phyloP scores from a whole-genome alignment of 108 stramenopile genomes.

The Ochromonas danica region DNA sequence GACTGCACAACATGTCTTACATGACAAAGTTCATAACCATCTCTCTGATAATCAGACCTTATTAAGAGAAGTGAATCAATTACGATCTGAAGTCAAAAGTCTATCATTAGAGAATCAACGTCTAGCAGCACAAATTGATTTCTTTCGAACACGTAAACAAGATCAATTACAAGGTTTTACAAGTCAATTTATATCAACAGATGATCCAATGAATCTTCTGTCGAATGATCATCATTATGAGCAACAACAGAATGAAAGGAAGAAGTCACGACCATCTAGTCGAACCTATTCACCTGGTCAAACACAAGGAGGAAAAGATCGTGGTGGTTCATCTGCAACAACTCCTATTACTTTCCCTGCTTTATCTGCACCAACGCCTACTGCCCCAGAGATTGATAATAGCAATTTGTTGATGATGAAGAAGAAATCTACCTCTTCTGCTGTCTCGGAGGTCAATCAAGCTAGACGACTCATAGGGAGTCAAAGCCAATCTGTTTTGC shows the following conservation, averaged over 20 bases:
- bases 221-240: no score
- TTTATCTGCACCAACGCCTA: background rate
- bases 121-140: background rate
- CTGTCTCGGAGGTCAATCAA: background rate
- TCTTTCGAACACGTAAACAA: background rate
- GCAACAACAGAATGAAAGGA: no score
- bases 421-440: background rate
- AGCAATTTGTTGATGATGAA: background rate
- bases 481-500: background rate
- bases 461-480: no score
- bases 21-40: conserved; percentile 12
- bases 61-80: conserved; percentile 5
- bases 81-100: conserved; percentile 2
- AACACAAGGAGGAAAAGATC: background rate
- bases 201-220: background rate
- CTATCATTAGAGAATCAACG: conserved; percentile 1
- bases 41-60: conserved; percentile 20
- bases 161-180: no score
- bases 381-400: background rate
- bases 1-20: background rate
- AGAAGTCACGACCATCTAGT: background rate
- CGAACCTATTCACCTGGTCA: no score
- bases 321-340: background rate
- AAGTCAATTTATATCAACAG: background rate
- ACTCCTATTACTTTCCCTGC: background rate